Evolutionary conservation across 2,329 filamentous ascomycete genomes (phyloP), one percentile per base, ranked within the genome.

Genomic region (Camillea tinctor): DNA sequence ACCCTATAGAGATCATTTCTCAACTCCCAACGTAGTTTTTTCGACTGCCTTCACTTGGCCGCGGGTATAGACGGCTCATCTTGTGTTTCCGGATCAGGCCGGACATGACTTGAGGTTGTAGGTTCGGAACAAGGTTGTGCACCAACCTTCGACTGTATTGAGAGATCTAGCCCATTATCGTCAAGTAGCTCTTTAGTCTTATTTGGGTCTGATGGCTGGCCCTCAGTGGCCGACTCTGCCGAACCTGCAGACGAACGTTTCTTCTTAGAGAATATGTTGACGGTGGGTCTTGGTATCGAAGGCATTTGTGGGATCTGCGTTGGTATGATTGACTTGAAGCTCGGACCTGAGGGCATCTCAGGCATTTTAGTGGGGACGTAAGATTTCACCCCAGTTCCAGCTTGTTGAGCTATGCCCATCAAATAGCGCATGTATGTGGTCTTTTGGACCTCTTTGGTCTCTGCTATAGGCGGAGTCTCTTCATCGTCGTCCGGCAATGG

Each of bases 341-440:
- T 72, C 3, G 73, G 72, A 30, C 76, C 72, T 8, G 70, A 67
- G 21, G 74, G 69, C 60, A 76, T 73, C 49, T 73, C 72, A 1
- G 76, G 76, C 68, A 79, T 73, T 65, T 76, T 81, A 55, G 72
- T 73, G 3, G 81, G 81, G 51, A 80, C 73, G 68, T 78, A 82
- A 0, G 77, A 78, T 56, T 75, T 78, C 3, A 81, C 73, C 1
- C 74, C 80, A 0, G 78, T 78, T 2, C 81, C 79, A 0, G 81
- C 76, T 48, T 81, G 77, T 60, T 83, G 78, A 0, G 81, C 81
- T 3, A 84, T 74, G 1, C 71, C 70, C 67, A 84, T 80, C 1
- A 84, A 76, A 56, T 84, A 79, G 23, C 78, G 75, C 66, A 83
- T 74, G 65, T 84, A 84, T 4, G 72, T 78, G 53, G 69, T 69